Evolutionary conservation across 2,329 filamentous ascomycete species (phyloP).

Genomic region (Trichoderma pleuroti): DNA sequence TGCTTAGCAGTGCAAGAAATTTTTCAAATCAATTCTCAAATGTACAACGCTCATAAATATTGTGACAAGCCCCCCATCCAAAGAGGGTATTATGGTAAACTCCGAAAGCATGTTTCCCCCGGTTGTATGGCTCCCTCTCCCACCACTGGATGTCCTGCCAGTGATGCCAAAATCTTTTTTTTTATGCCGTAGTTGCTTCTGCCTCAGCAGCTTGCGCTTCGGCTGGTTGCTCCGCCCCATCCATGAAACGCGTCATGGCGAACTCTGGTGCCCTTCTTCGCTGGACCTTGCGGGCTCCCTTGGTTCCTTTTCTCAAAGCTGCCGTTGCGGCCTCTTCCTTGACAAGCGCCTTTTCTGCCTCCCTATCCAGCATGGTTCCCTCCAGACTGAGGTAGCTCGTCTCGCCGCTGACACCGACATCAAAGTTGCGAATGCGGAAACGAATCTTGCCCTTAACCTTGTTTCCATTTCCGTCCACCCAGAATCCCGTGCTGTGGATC

Average conservation of each 20-base stretch:
- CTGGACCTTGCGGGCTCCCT: conserved; percentile 29
- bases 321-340: conserved; percentile 44
- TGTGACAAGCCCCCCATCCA: conserved; percentile 12
- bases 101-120: conserved; percentile 3
- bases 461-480: conserved; percentile 67
- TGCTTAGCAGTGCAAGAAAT: not conserved
- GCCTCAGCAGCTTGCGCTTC: not conserved
- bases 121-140: not conserved
- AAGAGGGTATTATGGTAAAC: conserved; percentile 13
- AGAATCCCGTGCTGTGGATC: conserved; percentile 64
- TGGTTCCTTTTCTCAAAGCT: conserved; percentile 35
- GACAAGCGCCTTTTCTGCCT: conserved; percentile 59
- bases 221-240: conserved; percentile 39
- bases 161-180: conserved; percentile 26
- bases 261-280: conserved; percentile 48
- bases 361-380: conserved; percentile 74
- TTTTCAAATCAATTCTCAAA: not conserved
- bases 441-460: conserved; percentile 67
- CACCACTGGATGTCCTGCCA: not conserved
- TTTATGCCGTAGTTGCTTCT: conserved; percentile 21
- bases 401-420: conserved; percentile 70
- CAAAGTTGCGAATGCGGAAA: conserved; percentile 82
- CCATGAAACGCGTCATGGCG: conserved; percentile 54
- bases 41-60: conserved; percentile 17
- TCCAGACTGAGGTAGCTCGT: conserved; percentile 81